Base-by-base conservation (phyloP, 164 flowering plant species). In the Stephania japonica region DNA sequence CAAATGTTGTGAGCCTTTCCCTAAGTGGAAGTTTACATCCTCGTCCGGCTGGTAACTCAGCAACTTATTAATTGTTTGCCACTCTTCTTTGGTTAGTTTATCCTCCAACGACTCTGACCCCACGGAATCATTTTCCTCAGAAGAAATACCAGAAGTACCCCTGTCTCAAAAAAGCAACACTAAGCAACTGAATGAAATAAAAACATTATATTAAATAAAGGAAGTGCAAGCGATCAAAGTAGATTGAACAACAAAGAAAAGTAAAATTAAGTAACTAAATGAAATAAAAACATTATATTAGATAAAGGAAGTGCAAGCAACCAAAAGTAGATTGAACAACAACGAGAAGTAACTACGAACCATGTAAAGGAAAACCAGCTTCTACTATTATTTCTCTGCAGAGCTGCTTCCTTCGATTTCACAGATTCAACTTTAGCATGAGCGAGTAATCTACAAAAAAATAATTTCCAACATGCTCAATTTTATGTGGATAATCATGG, bases 401-500 rank as follows among this genome's bases (percentile, higher is more conserved):
- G 90, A 76, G 97, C 94, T 32, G 92, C 98, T 82, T 91, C 97
- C 81, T 89, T 93, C 7, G 93, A 85, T 77, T 87, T 94, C 27
- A 85, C 91, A 59, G 97, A 85, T 79, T 96, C 98, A 78, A 90
- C 91, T 83, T 91, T 96, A 27, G 98, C 99, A 90, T 93, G 99
- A 23, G 97, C 99, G 78, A 96, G 93, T 77, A 96, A 89, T 89
- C 99, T 96, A 84, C 67, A 78, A 3, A 75, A 75, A 68, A 16
- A 65, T 26, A 76, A 43, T n/a, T 69, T 67, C 50, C 59, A 75
- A 65, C 26, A 74, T 71, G 32, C 25, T 42, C 24, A 73, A 68
- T 25, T 10, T 42, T n/a, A 66, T 18, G 4, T 11, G 19, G 70
- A 42, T 12, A 43, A 43, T 42, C n/a, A 56, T 56, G 23, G 63